A percentile compares a stretch with the other conserved stretches of the same genome.
These are phyloP conservation scores for Sporothrix sp. DNA, from an alignment of 2,329 filamentous ascomycete species.

Conservation along the genomic window DNA sequence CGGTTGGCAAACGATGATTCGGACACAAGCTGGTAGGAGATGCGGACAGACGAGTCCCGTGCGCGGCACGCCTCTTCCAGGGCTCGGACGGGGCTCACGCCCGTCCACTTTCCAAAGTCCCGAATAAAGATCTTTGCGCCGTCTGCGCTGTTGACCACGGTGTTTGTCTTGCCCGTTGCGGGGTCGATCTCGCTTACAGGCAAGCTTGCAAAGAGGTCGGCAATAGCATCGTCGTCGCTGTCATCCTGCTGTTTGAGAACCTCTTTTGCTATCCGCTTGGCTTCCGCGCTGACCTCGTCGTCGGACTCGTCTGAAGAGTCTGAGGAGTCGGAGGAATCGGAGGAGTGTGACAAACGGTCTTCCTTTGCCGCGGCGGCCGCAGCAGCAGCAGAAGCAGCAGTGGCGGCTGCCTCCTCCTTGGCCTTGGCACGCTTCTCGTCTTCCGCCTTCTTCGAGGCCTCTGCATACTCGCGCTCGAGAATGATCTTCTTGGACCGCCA, in stretches of 20 bases:
- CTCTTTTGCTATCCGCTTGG: conserved; percentile 48
- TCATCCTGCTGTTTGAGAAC: conserved; percentile 46
- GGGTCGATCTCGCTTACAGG: conserved; percentile 52
- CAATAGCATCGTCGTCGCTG: conserved; percentile 40
- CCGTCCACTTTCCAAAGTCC: conserved; percentile 77
- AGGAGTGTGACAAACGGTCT: too few species aligned
- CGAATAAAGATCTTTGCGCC: conserved; percentile 53
- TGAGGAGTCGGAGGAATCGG: conserved; percentile 20
- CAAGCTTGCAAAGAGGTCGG: conserved; percentile 49
- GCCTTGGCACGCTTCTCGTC: conserved; percentile 22
- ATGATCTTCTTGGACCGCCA: conserved; percentile 53
- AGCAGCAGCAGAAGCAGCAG: too few species aligned
- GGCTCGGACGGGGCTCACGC: conserved; percentile 63
- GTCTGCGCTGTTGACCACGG: conserved; percentile 42
- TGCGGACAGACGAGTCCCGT: conserved; percentile 59
- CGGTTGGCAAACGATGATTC: conserved; percentile 65
- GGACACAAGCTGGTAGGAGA: conserved; percentile 62
- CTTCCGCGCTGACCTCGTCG: conserved; percentile 45
- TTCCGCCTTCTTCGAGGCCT: conserved; percentile 31
- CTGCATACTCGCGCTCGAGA: conserved; percentile 52
- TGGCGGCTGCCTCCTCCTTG: conserved; percentile 17
- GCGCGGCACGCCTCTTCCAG: conserved; percentile 83
- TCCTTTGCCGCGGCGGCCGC: conserved; percentile 27
- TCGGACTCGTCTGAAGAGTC: conserved; percentile 23
- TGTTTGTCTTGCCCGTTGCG: conserved; percentile 47